A percentile compares a stretch with the other conserved stretches of the same genome.
Conservation (phyloP, 257 asterid species). For the Eustoma russellianum region DNA sequence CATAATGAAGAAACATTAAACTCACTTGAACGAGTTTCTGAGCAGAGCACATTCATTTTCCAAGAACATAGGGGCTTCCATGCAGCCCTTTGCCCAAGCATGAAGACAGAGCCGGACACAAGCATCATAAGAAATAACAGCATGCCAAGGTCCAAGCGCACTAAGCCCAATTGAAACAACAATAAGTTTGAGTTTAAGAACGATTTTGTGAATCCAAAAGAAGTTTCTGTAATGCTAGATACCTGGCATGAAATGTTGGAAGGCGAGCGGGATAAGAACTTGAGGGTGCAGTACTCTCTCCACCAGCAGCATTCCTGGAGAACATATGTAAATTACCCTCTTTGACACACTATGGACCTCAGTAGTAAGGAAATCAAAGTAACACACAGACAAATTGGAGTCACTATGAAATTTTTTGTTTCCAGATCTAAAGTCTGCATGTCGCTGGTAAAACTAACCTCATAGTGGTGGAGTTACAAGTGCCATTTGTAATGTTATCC, state of each 20-base stretch:
- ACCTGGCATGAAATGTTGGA: conserved; percentile 52
- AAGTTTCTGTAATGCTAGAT: not conserved
- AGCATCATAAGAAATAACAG: conserved; percentile 42
- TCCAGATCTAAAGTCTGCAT: not conserved
- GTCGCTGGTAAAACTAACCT: conserved; percentile 21
- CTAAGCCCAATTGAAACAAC: conserved; percentile 16
- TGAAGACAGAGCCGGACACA: conserved; percentile 51
- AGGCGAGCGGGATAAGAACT: conserved; percentile 29
- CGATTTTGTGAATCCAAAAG: not conserved
- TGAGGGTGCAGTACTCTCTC: conserved; percentile 21
- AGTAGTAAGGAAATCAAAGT: not conserved
- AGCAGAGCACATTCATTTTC: conserved; percentile 41
- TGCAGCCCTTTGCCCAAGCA: conserved; percentile 53
- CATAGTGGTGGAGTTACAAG: conserved; percentile 18
- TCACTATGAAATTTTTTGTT: not conserved
- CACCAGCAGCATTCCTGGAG: conserved; percentile 25
- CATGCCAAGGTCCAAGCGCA: conserved; percentile 48
- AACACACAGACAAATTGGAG: not conserved
- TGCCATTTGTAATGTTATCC: conserved; percentile 10
- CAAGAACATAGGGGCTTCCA: conserved; percentile 50
- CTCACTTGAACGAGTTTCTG: conserved; percentile 38
- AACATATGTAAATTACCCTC: not conserved
- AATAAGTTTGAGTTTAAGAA: conserved; percentile 5
- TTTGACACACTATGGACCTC: not conserved
- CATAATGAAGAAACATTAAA: conserved; percentile 2